Conservation (phyloP, 1,284 basidiomycete species). For the Ceratorhiza oryzae-sativae region DNA sequence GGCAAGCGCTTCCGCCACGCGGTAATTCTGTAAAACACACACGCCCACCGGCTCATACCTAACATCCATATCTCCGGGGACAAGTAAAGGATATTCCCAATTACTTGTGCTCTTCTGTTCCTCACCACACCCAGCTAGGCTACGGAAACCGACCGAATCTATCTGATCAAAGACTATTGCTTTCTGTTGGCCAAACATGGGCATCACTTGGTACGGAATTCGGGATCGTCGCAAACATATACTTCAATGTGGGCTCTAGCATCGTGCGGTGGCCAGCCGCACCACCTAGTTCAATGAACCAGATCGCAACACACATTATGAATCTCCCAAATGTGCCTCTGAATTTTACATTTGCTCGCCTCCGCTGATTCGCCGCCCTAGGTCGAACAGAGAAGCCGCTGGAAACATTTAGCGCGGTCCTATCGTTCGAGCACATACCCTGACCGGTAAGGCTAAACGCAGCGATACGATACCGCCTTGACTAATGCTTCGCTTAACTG, state of each 20-base stretch:
- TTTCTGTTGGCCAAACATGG: constrained; percentile 1
- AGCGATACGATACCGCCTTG: not conserved
- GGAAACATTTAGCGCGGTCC: constrained; percentile 31
- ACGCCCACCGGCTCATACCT: too few species aligned
- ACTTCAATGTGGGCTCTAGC: not conserved
- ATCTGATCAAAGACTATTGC: too few species aligned
- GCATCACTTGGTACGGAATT: constrained; percentile 33
- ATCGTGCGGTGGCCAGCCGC: constrained; percentile 30
- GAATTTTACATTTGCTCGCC: not conserved
- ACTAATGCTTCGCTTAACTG: not conserved
- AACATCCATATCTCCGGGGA: too few species aligned
- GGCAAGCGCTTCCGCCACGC: too few species aligned
- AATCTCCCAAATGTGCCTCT: constrained; percentile 29
- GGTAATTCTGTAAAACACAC: too few species aligned
- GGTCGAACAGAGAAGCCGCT: constrained; percentile 33
- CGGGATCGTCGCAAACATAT: not conserved
- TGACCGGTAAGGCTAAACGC: constrained; percentile 29
- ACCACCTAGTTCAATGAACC: constrained; percentile 15
- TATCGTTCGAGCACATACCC: constrained; percentile 27
- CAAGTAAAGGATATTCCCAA: not conserved
- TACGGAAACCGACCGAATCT: too few species aligned
- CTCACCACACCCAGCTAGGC: too few species aligned
- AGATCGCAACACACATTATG: constrained; percentile 28
- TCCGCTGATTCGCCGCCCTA: not conserved
- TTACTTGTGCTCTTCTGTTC: too few species aligned